A percentile compares a stretch with the other conserved stretches of the same genome.
Conservation (phyloP, 495 filamentous ascomycete species). For the Corynascus novoguineensis region DNA sequence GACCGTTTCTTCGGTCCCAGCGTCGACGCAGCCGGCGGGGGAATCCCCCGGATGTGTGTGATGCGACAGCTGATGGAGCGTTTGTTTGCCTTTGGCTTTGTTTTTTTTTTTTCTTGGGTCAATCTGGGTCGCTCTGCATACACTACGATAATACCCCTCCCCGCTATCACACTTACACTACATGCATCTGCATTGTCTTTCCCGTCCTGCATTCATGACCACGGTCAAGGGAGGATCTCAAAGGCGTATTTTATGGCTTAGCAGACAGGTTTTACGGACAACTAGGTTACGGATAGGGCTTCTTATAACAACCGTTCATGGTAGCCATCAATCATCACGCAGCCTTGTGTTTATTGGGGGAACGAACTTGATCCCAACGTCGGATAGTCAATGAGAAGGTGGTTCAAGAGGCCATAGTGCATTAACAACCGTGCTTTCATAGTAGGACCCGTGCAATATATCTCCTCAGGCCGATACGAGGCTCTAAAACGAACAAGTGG, state of each 20-base stretch:
- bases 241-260: not conserved
- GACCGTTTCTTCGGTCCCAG: not conserved
- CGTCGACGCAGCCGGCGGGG: not conserved
- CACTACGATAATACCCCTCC: constrained; percentile 2
- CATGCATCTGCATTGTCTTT: not conserved
- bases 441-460: no score
- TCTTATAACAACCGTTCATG: not conserved
- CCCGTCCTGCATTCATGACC: not conserved
- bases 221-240: not conserved
- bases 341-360: not conserved
- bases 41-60: not conserved
- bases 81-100: no score
- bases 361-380: no score
- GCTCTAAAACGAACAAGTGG: no score
- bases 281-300: not conserved
- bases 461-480: no score
- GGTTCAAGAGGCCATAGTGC: no score
- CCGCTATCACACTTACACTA: not conserved
- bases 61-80: not conserved
- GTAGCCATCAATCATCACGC: not conserved
- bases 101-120: not conserved
- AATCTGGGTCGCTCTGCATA: not conserved
- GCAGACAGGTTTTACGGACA: not conserved
- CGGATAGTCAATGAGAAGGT: no score
- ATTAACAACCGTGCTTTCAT: no score